Evolutionary conservation across 345 rosid genomes (phyloP), one percentile per base, ranked within the genome.

Genomic region (Brassica rapa): DNA sequence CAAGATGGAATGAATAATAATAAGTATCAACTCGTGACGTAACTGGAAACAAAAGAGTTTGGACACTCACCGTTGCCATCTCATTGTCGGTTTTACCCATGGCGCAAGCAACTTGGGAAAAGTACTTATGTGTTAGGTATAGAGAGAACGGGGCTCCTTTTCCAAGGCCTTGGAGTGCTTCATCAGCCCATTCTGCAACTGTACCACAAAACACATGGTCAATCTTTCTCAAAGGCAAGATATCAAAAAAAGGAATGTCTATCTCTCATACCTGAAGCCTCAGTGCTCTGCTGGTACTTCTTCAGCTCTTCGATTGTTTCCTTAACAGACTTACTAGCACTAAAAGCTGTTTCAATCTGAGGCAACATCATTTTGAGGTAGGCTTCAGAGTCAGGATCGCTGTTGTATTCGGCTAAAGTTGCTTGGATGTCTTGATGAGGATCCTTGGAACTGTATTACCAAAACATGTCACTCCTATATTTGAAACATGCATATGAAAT

Each of bases 81-180:
- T 80, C 87, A 43, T 82, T 80, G 80, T 83, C 79, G n/a, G 79
- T 16, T 83, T 88, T 87, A 70, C 88, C 92, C 68, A 78, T 78
- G 19, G 90, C 91, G 5, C 87, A 87, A 69, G 91, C 89, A 80
- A 94, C 96, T 83, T 74, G 85, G 5, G 96, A 87, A 87, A 90
- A 92, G 73, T 89, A 86, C 27, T 79, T 84, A 14, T 87, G 85
- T 21, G 97, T 89, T 77, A 92, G 84, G 88, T 83, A 79, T 41
- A 94, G 98, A 82, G 98, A 92, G 82, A 94, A 94, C 2, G 98
- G 97, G 29, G 97, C 97, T 37, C 93, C 97, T 84, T 88, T 92
- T 62, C 73, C 88, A 70, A 92, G 81, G 65, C 91, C 95, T 82
- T 91, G 90, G 72, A 91, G 88, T 76, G 97, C 95, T 63, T 94